phyloP scores from a whole-genome alignment of 2,329 filamentous ascomycete genomes.

The Exophiala calicioides region DNA sequence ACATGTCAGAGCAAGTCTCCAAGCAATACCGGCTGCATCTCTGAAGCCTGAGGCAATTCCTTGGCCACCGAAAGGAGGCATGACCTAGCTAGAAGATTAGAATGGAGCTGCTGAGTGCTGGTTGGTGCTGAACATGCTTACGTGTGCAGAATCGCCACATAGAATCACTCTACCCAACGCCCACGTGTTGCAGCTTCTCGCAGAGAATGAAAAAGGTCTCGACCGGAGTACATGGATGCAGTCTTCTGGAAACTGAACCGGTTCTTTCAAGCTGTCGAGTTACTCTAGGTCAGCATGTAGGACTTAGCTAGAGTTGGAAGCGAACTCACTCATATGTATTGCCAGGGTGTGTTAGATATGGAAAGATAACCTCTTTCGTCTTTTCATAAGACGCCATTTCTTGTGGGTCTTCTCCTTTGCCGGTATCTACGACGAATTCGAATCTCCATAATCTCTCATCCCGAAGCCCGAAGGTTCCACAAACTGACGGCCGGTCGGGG shows the following conservation, averaged over 20 bases:
- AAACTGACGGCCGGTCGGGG: slow-evolving; percentile 45
- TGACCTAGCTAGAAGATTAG: too few species aligned
- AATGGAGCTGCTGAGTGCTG: too few species aligned
- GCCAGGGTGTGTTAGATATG: slow-evolving; percentile 35
- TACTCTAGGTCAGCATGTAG: too few species aligned
- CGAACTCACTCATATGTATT: slow-evolving; percentile 27
- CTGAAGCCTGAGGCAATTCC: slow-evolving; percentile 45
- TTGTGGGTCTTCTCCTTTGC: slow-evolving; percentile 35
- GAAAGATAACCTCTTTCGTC: slow-evolving; percentile 33
- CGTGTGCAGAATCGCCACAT: slow-evolving; percentile 54
- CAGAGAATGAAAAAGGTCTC: slow-evolving; percentile 49
- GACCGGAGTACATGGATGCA: slow-evolving; percentile 51
- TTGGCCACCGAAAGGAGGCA: slow-evolving; percentile 42
- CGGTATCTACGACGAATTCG: slow-evolving; percentile 40
- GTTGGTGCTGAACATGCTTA: too few species aligned
- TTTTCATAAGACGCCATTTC: slow-evolving; percentile 36
- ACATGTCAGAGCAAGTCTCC: slow-evolving; percentile 38
- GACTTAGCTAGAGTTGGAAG: too few species aligned
- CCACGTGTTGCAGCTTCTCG: slow-evolving; percentile 52
- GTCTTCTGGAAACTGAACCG: slow-evolving; percentile 44
- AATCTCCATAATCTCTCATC: slow-evolving; percentile 48
- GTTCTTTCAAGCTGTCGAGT: slow-evolving; percentile 15
- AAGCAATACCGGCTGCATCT: slow-evolving; percentile 40
- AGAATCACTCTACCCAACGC: slow-evolving; percentile 44
- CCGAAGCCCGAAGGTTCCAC: slow-evolving; percentile 47